Conservation (phyloP, 345 rosid species). For the Heritiera fomes region DNA sequence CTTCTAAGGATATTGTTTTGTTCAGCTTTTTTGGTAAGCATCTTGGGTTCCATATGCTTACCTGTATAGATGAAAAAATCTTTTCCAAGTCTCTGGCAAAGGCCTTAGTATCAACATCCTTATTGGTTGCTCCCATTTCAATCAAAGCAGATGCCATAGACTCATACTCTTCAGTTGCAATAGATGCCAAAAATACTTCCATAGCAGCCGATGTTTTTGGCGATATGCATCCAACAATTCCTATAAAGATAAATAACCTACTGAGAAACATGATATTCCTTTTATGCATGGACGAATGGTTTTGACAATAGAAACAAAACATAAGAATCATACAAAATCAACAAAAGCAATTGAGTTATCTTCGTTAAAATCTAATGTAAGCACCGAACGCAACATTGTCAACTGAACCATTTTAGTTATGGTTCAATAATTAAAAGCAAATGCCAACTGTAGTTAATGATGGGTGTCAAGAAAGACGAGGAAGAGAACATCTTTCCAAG, state of each 20-base stretch:
- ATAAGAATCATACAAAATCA: background rate
- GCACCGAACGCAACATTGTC: background rate
- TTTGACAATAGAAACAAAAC: slow-evolving; percentile 1
- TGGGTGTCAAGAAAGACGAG: background rate
- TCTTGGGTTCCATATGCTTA: slow-evolving; percentile 24
- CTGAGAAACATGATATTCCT: slow-evolving; percentile 19
- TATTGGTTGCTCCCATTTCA: slow-evolving; percentile 96
- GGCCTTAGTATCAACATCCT: slow-evolving; percentile 74
- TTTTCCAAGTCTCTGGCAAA: slow-evolving; percentile 88
- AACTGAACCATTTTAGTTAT: background rate
- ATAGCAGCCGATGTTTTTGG: slow-evolving; percentile 97
- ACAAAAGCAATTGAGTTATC: background rate
- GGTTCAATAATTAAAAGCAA: background rate
- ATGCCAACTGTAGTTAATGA: background rate
- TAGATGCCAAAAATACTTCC: slow-evolving; percentile 82
- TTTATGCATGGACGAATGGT: background rate
- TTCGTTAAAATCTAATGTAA: background rate
- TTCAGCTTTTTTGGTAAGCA: background rate
- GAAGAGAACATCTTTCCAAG: background rate
- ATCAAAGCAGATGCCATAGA: slow-evolving; percentile 92
- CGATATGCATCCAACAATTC: slow-evolving; percentile 96
- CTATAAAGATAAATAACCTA: slow-evolving; percentile 35
- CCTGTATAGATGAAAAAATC: slow-evolving; percentile 91
- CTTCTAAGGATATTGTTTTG: background rate
- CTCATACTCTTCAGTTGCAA: slow-evolving; percentile 84